phyloP scores from a whole-genome alignment of 192 early-diverging fungal genomes.

The Podila minutissima region DNA sequence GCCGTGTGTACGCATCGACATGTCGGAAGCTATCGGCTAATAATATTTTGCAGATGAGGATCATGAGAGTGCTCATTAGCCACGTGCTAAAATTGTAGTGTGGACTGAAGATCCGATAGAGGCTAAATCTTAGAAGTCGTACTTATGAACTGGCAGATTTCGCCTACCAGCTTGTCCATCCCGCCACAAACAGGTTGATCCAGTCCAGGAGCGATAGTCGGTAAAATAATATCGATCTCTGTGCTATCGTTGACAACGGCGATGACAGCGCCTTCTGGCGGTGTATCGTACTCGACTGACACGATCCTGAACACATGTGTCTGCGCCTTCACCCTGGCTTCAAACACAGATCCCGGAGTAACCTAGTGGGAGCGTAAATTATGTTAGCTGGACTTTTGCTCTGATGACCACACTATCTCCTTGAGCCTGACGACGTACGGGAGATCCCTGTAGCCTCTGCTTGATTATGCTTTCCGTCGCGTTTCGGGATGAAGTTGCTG shows the following conservation, averaged over 20 bases:
- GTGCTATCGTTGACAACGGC: conserved; percentile 17
- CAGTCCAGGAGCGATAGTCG: not conserved
- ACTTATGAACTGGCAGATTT: conserved; percentile 30
- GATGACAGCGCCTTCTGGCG: not conserved
- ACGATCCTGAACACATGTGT: conserved; percentile 13
- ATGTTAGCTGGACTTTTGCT: not conserved
- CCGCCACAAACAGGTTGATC: not conserved
- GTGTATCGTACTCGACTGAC: not conserved
- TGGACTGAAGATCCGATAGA: not conserved
- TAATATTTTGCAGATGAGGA: not conserved
- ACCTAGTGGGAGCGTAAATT: not conserved
- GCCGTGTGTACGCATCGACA: conserved; percentile 19
- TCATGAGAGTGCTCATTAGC: not conserved
- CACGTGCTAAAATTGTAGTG: not conserved
- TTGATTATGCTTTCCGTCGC: not conserved
- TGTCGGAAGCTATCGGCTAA: conserved; percentile 24
- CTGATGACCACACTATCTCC: not conserved
- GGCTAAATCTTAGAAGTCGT: not conserved
- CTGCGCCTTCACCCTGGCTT: conserved; percentile 18
- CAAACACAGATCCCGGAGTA: conserved; percentile 6
- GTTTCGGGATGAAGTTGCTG: not conserved
- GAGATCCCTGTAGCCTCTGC: not conserved
- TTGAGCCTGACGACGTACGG: not conserved
- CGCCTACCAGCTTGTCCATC: conserved; percentile 14
- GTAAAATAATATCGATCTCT: conserved; percentile 6